Conservation (phyloP, 306 rosid genomes). For the Pyrus communis region DNA sequence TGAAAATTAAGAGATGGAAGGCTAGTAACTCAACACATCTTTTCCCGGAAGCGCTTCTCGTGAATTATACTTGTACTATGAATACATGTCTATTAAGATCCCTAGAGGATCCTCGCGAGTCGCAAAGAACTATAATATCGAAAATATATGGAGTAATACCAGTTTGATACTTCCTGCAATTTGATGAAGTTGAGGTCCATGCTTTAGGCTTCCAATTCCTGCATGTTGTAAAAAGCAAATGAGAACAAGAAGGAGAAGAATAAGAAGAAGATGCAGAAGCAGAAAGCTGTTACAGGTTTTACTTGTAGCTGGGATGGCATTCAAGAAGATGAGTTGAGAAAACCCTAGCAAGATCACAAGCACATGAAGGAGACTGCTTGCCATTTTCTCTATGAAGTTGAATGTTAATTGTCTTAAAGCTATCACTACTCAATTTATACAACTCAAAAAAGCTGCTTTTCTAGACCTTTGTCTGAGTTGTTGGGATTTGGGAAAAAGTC, state of each 20-base stretch:
- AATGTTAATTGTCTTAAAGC: constrained; percentile 5
- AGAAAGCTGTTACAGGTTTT: constrained; percentile 1
- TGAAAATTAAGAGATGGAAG: background rate
- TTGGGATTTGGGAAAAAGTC: constrained; percentile 19
- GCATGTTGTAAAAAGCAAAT: background rate
- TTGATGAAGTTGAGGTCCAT: constrained; percentile 27
- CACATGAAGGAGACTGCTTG: constrained; percentile 36
- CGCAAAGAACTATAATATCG: background rate
- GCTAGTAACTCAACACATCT: background rate
- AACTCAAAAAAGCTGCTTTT: background rate
- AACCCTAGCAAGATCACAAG: constrained; percentile 48
- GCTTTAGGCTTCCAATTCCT: constrained; percentile 61
- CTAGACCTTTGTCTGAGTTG: background rate
- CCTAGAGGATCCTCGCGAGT: background rate
- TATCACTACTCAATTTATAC: constrained; percentile 44
- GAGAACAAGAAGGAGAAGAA: background rate
- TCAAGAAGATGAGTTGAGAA: constrained; percentile 40
- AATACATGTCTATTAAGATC: background rate
- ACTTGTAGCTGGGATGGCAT: constrained; percentile 77
- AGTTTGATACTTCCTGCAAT: constrained; percentile 30
- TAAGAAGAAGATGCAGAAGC: background rate
- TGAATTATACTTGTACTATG: background rate
- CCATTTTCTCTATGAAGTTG: constrained; percentile 18
- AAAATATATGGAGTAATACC: constrained; percentile 1
- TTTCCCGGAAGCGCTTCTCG: background rate